Base-by-base conservation (phyloP, 768 basidiomycete genomes). In the Austroboletus festivus region DNA sequence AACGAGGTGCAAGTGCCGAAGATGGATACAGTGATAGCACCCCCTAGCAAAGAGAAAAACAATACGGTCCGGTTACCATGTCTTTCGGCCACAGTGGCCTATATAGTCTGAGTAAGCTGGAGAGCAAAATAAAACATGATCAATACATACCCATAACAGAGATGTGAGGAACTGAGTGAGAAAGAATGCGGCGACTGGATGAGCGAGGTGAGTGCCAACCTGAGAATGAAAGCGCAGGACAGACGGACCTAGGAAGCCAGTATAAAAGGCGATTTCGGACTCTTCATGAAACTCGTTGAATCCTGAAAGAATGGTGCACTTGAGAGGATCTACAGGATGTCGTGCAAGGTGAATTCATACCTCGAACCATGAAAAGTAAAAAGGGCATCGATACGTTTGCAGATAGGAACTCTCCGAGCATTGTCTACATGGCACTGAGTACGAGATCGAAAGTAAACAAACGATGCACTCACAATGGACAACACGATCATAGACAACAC, bases 111-210 rank as follows among this genome's bases (percentile, higher is more conserved):
- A 37, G 35, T 42, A 21, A 48, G 26, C 21, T 8, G 15, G 12
- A 30, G 22, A 3, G 13, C 1, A 9, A 4, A 23, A 13, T 7
- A 28, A 16, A 31, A 31, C 13, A 50, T 48, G 30, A 10, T 23
- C 33, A 26, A 11, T 31, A 63, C 70, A 49, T 60, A 86, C 89
- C 95, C 96, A 99, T 47, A 97, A 75, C 26, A 99, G 71, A 23
- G 92, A 93, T 1, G 95, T 98, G 24, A 95, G 71, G 69, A 98
- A 98, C 61, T 99, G 96, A 2, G 94, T 93, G 58, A 96, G 72
- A 73, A 97, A 98, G 71, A 93, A 93, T 3, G 81, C 82, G 31
- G 89, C 79, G 22, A 90, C 89, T 88, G 51, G 24, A 42, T 3
- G 23, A 18, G 37, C 28, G 38, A 24, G 43, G 43, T 60, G 49